Conservation (phyloP, 331 rosid genomes). For the Stylosanthes scabra region DNA sequence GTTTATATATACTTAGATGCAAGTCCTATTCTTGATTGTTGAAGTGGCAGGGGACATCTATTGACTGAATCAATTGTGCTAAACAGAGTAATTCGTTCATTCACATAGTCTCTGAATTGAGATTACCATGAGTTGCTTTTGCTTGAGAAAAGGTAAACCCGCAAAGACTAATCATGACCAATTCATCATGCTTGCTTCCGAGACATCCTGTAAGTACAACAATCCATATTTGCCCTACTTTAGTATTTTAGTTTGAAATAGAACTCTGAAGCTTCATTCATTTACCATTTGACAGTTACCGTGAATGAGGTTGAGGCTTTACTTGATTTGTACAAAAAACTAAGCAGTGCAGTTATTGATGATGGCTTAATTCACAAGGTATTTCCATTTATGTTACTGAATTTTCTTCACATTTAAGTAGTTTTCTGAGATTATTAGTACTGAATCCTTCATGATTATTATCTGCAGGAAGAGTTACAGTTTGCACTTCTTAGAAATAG, state of each 20-base stretch:
- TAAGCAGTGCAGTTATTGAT: slow-evolving; percentile 62
- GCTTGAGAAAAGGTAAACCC: slow-evolving; percentile 42
- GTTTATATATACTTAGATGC: not conserved
- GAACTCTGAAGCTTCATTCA: slow-evolving; percentile 17
- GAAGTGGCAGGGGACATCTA: slow-evolving; percentile 46
- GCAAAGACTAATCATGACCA: slow-evolving; percentile 39
- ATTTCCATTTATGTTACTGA: slow-evolving; percentile 16
- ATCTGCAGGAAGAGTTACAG: slow-evolving; percentile 71
- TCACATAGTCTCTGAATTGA: not conserved
- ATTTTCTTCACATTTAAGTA: not conserved
- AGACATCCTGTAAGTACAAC: slow-evolving; percentile 71
- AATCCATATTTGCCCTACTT: not conserved
- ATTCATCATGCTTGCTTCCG: slow-evolving; percentile 57
- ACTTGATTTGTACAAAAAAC: slow-evolving; percentile 57
- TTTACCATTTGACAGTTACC: slow-evolving; percentile 58
- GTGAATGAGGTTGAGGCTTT: slow-evolving; percentile 83
- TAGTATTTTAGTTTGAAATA: slow-evolving; percentile 1
- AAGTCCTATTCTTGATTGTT: slow-evolving; percentile 1
- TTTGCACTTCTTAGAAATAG: slow-evolving; percentile 68
- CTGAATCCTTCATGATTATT: slow-evolving; percentile 24
- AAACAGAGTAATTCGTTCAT: not conserved
- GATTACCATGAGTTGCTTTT: slow-evolving; percentile 52
- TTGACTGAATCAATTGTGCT: not conserved
- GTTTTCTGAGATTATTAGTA: not conserved
- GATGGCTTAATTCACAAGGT: slow-evolving; percentile 82